Evolutionary conservation across 2,329 filamentous ascomycete species (phyloP).

Genomic region (Alternaria burnsii): DNA sequence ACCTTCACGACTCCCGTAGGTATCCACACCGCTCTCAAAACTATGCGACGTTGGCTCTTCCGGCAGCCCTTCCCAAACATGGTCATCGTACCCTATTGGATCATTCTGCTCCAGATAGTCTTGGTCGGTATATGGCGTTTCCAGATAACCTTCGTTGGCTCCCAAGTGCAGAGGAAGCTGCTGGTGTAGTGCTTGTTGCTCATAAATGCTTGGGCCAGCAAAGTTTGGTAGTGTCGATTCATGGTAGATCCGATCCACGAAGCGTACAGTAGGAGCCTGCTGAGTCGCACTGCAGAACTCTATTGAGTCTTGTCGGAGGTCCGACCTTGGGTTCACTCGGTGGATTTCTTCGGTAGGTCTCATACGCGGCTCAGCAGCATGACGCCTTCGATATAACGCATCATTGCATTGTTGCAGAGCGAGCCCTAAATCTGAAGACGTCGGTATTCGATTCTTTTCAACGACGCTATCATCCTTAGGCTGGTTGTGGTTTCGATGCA

Average conservation of each 20-base stretch:
- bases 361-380: slow-evolving; percentile 3
- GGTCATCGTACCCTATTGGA: not conserved
- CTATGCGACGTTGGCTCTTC: slow-evolving; percentile 1
- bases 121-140: not conserved
- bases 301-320: not conserved
- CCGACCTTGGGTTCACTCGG: not conserved
- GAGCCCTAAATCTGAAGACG: slow-evolving; percentile 35
- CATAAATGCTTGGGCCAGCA: slow-evolving; percentile 35
- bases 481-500: not conserved
- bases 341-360: not conserved
- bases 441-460: slow-evolving; percentile 12
- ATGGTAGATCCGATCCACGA: slow-evolving; percentile 12
- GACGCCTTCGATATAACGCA: slow-evolving; percentile 21
- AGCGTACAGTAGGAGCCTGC: slow-evolving; percentile 28
- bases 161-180: not conserved
- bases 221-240: slow-evolving; percentile 19
- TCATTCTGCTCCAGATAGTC: slow-evolving; percentile 3
- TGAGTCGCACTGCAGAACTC: not conserved
- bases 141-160: not conserved
- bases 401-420: slow-evolving; percentile 40
- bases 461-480: not conserved
- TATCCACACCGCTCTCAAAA: not conserved
- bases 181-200: slow-evolving; percentile 35
- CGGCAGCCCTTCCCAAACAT: slow-evolving; percentile 4
- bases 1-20: not conserved